A percentile compares a stretch with the other conserved stretches of the same genome.
These are phyloP conservation scores for Chaetoceros tenuissimus DNA, from an alignment of 108 stramenopile genomes.

Conservation along the genomic window DNA sequence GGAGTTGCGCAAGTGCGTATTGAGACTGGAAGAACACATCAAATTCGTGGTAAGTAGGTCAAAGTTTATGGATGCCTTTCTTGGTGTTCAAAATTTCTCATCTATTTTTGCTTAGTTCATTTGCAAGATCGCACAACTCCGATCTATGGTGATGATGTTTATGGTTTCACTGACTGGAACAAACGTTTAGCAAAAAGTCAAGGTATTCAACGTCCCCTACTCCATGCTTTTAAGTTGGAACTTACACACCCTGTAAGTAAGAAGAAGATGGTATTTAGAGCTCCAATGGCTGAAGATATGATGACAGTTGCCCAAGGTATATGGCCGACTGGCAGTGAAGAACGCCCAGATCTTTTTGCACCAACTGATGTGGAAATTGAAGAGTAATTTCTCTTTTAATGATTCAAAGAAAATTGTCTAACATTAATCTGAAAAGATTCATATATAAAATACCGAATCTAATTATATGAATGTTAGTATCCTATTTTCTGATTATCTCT, in stretches of 20 bases:
- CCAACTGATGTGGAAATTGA: neutral
- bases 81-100: neutral
- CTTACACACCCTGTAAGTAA: slow-evolving; percentile 86
- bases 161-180: slow-evolving; percentile 91
- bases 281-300: slow-evolving; percentile 85
- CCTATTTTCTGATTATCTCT: too few relatives aligned
- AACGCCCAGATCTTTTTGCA: slow-evolving; percentile 27
- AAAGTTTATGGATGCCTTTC: slow-evolving; percentile 13
- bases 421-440: too few relatives aligned
- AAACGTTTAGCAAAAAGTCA: slow-evolving; percentile 49
- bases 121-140: slow-evolving; percentile 91
- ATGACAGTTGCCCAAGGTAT: slow-evolving; percentile 51
- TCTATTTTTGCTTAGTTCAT: slow-evolving; percentile 76
- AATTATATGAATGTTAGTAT: too few relatives aligned
- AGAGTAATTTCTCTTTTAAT: too few relatives aligned
- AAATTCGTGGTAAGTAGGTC: slow-evolving; percentile 68
- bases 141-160: slow-evolving; percentile 92
- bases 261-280: slow-evolving; percentile 65
- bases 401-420: too few relatives aligned
- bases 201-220: slow-evolving; percentile 76
- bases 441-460: too few relatives aligned
- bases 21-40: slow-evolving; percentile 93
- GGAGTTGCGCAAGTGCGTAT: slow-evolving; percentile 80
- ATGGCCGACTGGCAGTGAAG: slow-evolving; percentile 42
- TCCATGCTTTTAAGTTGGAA: slow-evolving; percentile 83